Percentiles rank a stretch among this genome's conserved stretches.
phyloP scores from a whole-genome alignment of 768 basidiomycete genomes.

The Sporobolomyces phaffii region DNA sequence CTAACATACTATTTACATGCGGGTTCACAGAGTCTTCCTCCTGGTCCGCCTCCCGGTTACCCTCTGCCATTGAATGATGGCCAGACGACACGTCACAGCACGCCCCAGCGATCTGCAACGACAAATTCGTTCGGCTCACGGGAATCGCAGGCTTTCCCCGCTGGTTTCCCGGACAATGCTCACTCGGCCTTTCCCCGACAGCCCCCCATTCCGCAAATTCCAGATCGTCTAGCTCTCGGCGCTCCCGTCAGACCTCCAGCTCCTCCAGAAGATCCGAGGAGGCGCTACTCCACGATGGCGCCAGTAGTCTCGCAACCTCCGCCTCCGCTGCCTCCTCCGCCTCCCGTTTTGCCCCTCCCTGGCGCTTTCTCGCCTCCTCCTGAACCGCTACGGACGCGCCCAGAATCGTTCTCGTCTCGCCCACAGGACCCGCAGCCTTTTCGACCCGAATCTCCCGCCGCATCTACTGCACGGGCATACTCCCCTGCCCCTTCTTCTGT shows the following conservation, averaged over 20 bases:
- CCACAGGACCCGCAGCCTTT: not conserved
- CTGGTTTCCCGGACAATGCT: not conserved
- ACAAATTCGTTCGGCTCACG: not conserved
- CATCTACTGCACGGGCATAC: not conserved
- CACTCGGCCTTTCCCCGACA: constrained; percentile 43
- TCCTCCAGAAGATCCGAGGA: not conserved
- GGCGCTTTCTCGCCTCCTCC: constrained; percentile 27
- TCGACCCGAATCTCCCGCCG: not conserved
- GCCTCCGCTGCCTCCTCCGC: constrained; percentile 1
- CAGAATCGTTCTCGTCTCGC: not conserved
- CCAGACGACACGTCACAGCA: not conserved
- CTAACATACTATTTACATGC: no score
- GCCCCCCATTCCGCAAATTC: constrained; percentile 28
- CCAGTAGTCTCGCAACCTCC: no score
- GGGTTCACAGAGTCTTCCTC: constrained; percentile 42
- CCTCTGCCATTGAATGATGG: not conserved
- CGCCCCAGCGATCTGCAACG: not conserved
- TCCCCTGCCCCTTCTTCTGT: constrained; percentile 1
- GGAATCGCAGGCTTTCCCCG: not conserved
- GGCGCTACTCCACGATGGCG: constrained; percentile 7
- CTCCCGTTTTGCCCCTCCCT: constrained; percentile 21
- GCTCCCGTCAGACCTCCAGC: not conserved
- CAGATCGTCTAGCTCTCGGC: not conserved
- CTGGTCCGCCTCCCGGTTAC: constrained; percentile 41
- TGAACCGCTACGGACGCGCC: not conserved